Percentiles rank a stretch among this genome's conserved stretches.
Evolutionary conservation across 495 filamentous ascomycete species (phyloP).

Genomic region (Sporormia fimetaria): DNA sequence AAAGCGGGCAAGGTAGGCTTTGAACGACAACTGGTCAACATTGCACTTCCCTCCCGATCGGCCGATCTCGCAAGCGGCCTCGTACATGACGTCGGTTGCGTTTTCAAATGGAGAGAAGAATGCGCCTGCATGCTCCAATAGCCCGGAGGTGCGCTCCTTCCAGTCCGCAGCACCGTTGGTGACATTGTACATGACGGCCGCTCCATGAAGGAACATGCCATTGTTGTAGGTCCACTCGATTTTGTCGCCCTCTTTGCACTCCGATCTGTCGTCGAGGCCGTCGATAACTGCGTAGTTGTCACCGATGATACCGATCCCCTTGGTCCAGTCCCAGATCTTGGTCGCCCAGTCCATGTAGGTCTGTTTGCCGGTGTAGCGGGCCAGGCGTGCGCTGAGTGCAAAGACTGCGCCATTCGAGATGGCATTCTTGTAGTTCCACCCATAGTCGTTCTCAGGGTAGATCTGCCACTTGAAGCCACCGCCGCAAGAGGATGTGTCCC

Average conservation of each 20-base stretch:
- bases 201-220: conserved; percentile 52
- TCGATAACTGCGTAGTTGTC: conserved; percentile 31
- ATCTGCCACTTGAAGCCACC: conserved; percentile 50
- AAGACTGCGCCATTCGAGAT: conserved; percentile 61
- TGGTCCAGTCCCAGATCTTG: conserved; percentile 31
- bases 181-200: conserved; percentile 63
- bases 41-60: conserved; percentile 29
- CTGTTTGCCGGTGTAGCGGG: conserved; percentile 51
- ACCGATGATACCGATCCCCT: conserved; percentile 26
- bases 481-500: conserved; percentile 39
- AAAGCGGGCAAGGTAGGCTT: conserved; percentile 38
- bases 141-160: conserved; percentile 24
- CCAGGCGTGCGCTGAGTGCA: conserved; percentile 56
- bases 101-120: conserved; percentile 34
- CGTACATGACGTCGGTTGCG: conserved; percentile 35
- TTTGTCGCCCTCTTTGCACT: conserved; percentile 30
- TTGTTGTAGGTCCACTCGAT: conserved; percentile 56
- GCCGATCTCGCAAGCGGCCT: conserved; percentile 32
- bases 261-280: conserved; percentile 27
- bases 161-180: conserved; percentile 27
- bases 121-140: conserved; percentile 24
- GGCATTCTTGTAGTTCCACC: conserved; percentile 56
- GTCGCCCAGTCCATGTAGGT: conserved; percentile 42
- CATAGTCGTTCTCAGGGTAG: conserved; percentile 38
- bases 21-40: conserved; percentile 36